Conservation (phyloP, 768 basidiomycete genomes). For the Trametopsis cervina region DNA sequence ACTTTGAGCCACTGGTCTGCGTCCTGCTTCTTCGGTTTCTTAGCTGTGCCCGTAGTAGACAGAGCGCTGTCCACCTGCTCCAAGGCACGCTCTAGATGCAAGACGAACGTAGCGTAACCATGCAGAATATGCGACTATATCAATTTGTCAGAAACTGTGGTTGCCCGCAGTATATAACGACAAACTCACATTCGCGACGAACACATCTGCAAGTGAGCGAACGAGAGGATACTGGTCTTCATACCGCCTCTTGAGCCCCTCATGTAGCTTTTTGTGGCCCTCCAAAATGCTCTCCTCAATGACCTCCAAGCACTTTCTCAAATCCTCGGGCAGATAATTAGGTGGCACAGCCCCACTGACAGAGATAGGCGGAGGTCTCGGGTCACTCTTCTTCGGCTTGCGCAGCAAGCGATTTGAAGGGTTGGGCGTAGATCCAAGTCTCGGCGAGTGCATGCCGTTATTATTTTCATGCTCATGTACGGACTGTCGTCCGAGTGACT, state of each 20-base stretch:
- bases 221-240: constrained; percentile 96
- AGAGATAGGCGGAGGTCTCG: constrained; percentile 35
- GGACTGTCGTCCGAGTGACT: constrained; percentile 70
- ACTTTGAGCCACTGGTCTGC: constrained; percentile 72
- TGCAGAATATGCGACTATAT: constrained; percentile 84
- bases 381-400: constrained; percentile 62
- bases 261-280: constrained; percentile 82
- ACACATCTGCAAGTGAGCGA: constrained; percentile 90
- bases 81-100: constrained; percentile 89
- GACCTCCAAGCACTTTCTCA: constrained; percentile 80
- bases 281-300: constrained; percentile 82
- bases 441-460: constrained; percentile 31
- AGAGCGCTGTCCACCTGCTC: constrained; percentile 81
- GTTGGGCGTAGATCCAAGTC: constrained; percentile 24
- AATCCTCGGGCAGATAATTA: constrained; percentile 79
- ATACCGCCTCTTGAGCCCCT: constrained; percentile 82
- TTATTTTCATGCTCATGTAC: constrained; percentile 41
- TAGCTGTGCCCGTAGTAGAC: constrained; percentile 49
- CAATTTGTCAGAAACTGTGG: constrained; percentile 16
- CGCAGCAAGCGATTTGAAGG: constrained; percentile 43
- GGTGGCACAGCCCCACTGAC: constrained; percentile 55
- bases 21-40: constrained; percentile 80
- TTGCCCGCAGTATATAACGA: constrained; percentile 1
- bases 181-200: constrained; percentile 77
- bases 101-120: constrained; percentile 89